Evolutionary conservation across 2,329 filamentous ascomycete genomes (phyloP), one percentile per base, ranked within the genome.

Genomic region (Xylaria sp.): DNA sequence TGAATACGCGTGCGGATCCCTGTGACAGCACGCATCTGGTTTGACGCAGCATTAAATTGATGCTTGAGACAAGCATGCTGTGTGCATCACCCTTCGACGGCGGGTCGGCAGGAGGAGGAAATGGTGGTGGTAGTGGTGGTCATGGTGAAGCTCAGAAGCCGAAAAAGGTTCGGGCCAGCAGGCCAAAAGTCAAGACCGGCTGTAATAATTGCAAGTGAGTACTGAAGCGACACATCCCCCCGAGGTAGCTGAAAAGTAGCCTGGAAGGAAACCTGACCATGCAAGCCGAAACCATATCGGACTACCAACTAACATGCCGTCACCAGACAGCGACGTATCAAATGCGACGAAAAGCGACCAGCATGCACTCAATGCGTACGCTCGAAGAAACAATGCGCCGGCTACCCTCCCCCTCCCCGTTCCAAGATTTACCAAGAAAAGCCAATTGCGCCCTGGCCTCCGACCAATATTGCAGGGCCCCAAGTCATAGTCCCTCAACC

Each of bases 161-260:
- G 44, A 87, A 83, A 75, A 82, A 86, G 62, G 81, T 81, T 15
- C 82, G 87, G 64, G 85, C 82, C 34, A 89, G 87, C 77, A 86
- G 83, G 72, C 86, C 87, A 15, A 90, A 91, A 77, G 89, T 90
- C 72, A 90, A 90, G 81, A 91, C 89, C 0, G 89, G 89, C 50
- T 91, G 89, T 79, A 84, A 83, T 74, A 90, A 88, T 78, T 91
- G 89, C 89, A 91, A 91, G 89, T 91, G 83, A 78, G 89, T 84
- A 64, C 34, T n/a, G 55, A 28, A 39, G 7, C 51, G 50, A 46
- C 54, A 32, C 28, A 28, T 20, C 68, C 52, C 65, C 50, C 34
- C 9, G n/a, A 9, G 46, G 46, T 23, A 20, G 46, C 37, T 5
- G n/a, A 12, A 20, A 34, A 51, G 23, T 32, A 18, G 39, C 41